A percentile compares a stretch with the other conserved stretches of the same genome.
Conservation (phyloP, 345 rosid genomes). For the Viola odorata region DNA sequence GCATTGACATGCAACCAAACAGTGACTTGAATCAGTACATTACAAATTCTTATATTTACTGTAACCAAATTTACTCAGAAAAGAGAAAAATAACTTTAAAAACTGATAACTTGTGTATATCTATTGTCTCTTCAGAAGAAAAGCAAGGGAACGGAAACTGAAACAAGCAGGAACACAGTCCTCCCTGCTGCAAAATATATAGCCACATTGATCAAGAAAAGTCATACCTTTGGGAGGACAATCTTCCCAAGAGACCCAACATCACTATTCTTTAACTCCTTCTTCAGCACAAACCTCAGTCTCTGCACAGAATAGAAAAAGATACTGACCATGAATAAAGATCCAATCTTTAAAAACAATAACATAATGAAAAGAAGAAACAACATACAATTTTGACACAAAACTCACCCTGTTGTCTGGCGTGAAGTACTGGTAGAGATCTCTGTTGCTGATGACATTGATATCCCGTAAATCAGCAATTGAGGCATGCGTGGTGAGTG, state of each 20-base stretch:
- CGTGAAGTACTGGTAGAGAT: conserved; percentile 33
- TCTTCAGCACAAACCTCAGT: conserved; percentile 51
- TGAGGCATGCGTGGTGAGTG: too few relatives aligned
- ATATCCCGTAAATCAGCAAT: not conserved
- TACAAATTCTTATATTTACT: not conserved
- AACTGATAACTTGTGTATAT: not conserved
- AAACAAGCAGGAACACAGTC: conserved; percentile 6
- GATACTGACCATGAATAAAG: not conserved
- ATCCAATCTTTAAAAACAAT: not conserved
- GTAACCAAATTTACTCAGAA: not conserved
- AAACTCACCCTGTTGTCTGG: conserved; percentile 47
- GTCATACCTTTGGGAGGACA: conserved; percentile 76
- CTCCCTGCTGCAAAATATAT: not conserved
- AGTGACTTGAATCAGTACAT: not conserved
- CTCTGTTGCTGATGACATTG: conserved; percentile 2
- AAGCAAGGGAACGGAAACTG: not conserved
- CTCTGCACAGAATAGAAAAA: conserved; percentile 33
- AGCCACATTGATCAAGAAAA: conserved; percentile 12
- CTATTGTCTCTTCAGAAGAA: not conserved
- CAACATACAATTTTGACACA: not conserved
- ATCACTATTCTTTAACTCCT: conserved; percentile 71
- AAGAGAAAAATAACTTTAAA: not conserved
- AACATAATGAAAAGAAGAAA: not conserved
- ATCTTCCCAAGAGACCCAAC: conserved; percentile 80
- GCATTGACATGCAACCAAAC: conserved; percentile 12